These are phyloP conservation scores for Botrytis squamosa DNA, from an alignment of 2,329 filamentous ascomycete genomes.

Conservation along the genomic window DNA sequence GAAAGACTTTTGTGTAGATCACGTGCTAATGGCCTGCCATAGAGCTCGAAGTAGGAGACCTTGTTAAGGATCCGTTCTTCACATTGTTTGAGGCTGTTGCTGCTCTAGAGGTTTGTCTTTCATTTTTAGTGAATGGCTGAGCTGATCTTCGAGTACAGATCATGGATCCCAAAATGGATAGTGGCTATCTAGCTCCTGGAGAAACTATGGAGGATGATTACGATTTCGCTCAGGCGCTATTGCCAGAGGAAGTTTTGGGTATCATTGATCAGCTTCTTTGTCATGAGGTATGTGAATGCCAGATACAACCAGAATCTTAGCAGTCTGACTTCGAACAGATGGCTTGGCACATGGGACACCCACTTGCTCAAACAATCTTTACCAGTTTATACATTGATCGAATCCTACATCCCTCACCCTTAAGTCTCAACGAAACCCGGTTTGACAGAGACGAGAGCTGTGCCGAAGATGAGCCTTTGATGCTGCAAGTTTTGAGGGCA, in stretches of 20 bases:
- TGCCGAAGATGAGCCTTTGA: constrained; percentile 46
- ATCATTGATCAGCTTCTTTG: constrained; percentile 93
- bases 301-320: background rate
- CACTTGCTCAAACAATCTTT: constrained; percentile 89
- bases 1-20: constrained; percentile 20
- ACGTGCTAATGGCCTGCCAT: constrained; percentile 32
- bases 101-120: constrained; percentile 64
- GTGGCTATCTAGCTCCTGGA: constrained; percentile 74
- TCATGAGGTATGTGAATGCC: constrained; percentile 64
- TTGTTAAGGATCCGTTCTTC: constrained; percentile 92
- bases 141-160: constrained; percentile 58
- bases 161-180: constrained; percentile 99
- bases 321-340: constrained; percentile 54
- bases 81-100: constrained; percentile 93
- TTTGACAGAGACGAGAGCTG: constrained; percentile 33
- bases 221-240: constrained; percentile 65
- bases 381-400: constrained; percentile 89
- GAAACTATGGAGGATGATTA: constrained; percentile 84
- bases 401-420: constrained; percentile 69
- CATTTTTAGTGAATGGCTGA: background rate
- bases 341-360: constrained; percentile 96
- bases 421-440: constrained; percentile 49
- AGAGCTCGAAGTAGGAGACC: constrained; percentile 76
- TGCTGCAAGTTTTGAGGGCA: constrained; percentile 67
- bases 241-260: constrained; percentile 79